Base-by-base conservation (phyloP, 139 green algal species). In the Astrephomene gubernaculifera region DNA sequence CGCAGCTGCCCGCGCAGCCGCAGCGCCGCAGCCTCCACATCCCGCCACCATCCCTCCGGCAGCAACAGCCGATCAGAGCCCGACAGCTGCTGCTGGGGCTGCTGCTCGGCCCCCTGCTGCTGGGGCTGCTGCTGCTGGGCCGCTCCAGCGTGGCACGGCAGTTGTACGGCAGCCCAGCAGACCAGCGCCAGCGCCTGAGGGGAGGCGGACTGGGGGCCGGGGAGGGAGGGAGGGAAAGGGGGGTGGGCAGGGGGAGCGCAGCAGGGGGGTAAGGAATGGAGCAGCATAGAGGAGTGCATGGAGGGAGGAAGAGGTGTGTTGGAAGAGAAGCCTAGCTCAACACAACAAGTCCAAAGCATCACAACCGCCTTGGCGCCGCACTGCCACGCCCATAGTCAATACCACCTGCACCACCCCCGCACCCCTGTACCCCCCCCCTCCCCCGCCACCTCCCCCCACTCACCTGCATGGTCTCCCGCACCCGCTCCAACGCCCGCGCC, bases 101-200 rank as follows among this genome's bases (percentile, higher is more conserved):
- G n/a, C n/a, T n/a, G n/a, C n/a, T n/a, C n/a, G n/a, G n/a, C n/a
- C n/a, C n/a, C n/a, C n/a, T n/a, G n/a, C n/a, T n/a, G n/a, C n/a
- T n/a, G n/a, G n/a, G n/a, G n/a, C n/a, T n/a, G n/a, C n/a, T n/a
- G n/a, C n/a, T n/a, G n/a, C n/a, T n/a, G n/a, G n/a, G n/a, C n/a
- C n/a, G n/a, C n/a, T n/a, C n/a, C n/a, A n/a, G n/a, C n/a, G n/a
- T n/a, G n/a, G n/a, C n/a, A n/a, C n/a, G n/a, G n/a, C 60, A 83
- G 60, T 39, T 83, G 76, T 21, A 72, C 76, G 22, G 39, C 60
- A n/a, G 76, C 76, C 76, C 76, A 83, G 39, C 29, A 29, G 7
- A 41, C 63, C 19, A 83, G 64, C 36, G 76, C 60, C 29, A 83
- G 60, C 5, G 60, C 12, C 60, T 83, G 76, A n/a, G 76, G 76